Evolutionary conservation across 2,329 filamentous ascomycete species (phyloP), one percentile per base, ranked within the genome.

Genomic region (Chalara sp.): DNA sequence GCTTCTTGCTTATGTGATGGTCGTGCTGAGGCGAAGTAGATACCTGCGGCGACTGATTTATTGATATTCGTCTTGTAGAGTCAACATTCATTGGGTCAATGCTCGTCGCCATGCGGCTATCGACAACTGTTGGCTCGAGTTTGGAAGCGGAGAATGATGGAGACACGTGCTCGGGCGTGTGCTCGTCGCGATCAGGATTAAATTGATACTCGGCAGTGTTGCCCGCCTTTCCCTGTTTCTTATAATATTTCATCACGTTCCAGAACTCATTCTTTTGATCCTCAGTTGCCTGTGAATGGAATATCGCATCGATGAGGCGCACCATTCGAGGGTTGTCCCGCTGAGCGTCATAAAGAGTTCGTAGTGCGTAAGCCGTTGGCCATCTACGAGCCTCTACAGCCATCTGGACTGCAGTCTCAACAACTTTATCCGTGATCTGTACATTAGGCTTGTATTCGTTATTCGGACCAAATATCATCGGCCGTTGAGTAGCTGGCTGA

Each of bases 281-380:
- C 37, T 67, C 61, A 56, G 76, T 75, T n/a, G 80, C 79, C 13
- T 73, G 77, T 60, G 81, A 78, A 56, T 72, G 70, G 63, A 76
- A 82, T 43, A 84, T 71, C 53, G 77, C 73, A 64, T 80, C 76
- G 44, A 84, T 67, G 71, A 83, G 75, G 54, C 70, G 67, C 52
- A 83, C 68, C 59, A 83, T 80, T 35, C 68, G 67, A 12, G 71
- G 65, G 56, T 82, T 72, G 39, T 68, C 64, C 43, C 71, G 70
- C 53, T 76, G 73, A 61, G 83, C 78, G 56, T 84, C 79, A 64
- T 81, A 84, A 53, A 83, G 70, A 11, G 72, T 75, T 48, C 79
- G 73, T 53, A 84, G 69, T 41, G 81, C 80, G 70, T 75, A 84
- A 2, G 81, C 81, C 6, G 80, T 84, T 49, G 79, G 78, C 62